Evolutionary conservation across 495 filamentous ascomycete genomes (phyloP).

Genomic region (Penicillium flavigenum): DNA sequence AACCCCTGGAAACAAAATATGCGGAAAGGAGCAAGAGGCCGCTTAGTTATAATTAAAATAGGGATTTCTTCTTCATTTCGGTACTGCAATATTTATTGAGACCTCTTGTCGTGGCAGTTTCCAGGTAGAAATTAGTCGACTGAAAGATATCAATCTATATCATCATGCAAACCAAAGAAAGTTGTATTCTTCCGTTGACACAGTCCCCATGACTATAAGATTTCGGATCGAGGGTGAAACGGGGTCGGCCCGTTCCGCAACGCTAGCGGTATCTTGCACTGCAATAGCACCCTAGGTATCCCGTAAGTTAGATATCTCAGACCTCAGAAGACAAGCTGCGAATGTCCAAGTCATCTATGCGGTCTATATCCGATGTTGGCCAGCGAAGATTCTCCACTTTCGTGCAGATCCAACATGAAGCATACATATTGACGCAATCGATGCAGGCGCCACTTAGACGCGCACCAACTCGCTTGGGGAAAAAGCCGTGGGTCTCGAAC

Average conservation of each 20-base stretch:
- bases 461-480: neutral
- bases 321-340: no score
- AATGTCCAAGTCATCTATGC: no score
- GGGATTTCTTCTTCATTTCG: no score
- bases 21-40: no score
- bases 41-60: no score
- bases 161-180: neutral
- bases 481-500: neutral
- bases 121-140: no score
- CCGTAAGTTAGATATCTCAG: no score
- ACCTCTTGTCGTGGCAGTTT: no score
- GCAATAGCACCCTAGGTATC: neutral
- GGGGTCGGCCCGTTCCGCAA: neutral
- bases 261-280: neutral
- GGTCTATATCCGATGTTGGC: neutral
- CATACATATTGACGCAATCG: conserved; percentile 3
- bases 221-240: neutral
- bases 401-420: conserved; percentile 1
- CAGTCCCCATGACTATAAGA: no score
- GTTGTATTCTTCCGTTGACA: no score
- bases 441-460: neutral
- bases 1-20: no score
- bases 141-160: neutral
- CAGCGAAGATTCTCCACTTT: neutral
- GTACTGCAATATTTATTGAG: no score